Conservation (phyloP, 345 rosid species). For the Euphorbia peplus region DNA sequence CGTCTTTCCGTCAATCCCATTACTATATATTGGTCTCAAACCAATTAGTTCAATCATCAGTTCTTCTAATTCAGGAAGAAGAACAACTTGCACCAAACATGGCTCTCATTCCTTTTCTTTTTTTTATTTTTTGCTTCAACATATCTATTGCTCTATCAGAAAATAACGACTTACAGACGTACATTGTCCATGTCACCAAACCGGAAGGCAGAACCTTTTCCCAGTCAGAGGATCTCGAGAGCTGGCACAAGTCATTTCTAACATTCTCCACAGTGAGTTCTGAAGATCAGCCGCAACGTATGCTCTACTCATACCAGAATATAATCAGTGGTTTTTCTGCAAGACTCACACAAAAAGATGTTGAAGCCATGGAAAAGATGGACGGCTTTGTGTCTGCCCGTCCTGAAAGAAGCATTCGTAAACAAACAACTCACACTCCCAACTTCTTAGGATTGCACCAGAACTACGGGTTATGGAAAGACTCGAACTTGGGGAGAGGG, state of each 20-base stretch:
- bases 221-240: constrained; percentile 13
- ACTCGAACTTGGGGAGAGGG: constrained; percentile 21
- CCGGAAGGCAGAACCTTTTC: constrained; percentile 12
- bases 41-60: not conserved
- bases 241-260: constrained; percentile 34
- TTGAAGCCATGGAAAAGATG: constrained; percentile 24
- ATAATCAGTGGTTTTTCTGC: constrained; percentile 48
- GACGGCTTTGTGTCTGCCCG: constrained; percentile 35
- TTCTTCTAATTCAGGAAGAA: constrained; percentile 7
- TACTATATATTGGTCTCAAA: not conserved
- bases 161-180: constrained; percentile 22
- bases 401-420: constrained; percentile 31
- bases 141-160: not conserved
- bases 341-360: constrained; percentile 40
- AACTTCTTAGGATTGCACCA: constrained; percentile 21
- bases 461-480: constrained; percentile 18
- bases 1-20: constrained; percentile 1
- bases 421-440: constrained; percentile 17
- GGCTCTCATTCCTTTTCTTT: not conserved
- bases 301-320: constrained; percentile 35
- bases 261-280: constrained; percentile 17
- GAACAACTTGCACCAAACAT: not conserved
- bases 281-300: constrained; percentile 14
- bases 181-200: constrained; percentile 32
- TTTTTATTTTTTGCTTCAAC: constrained; percentile 7